Base-by-base conservation (phyloP, 495 filamentous ascomycete species). In the Daldinia caldariorum region DNA sequence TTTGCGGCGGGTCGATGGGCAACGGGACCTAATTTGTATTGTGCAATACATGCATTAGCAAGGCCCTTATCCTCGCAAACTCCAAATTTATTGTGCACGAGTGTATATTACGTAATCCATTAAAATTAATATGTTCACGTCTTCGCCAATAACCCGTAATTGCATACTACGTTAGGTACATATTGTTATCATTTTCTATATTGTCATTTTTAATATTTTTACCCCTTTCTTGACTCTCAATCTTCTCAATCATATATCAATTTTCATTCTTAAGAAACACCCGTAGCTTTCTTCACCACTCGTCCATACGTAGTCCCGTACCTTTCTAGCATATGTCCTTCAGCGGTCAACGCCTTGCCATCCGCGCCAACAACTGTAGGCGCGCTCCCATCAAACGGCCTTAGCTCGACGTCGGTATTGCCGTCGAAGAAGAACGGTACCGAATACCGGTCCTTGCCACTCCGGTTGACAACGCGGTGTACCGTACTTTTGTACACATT, bases 391-490 rank as follows among this genome's bases (percentile, higher is more conserved):
- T 80, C 78, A n/a, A 80, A 67, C 0, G 79, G 80, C 5, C 61
- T 64, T 9, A 83, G 62, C 56, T 65, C 71, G 8, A 66, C 67
- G 45, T 81, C 74, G 16, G 79, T 60, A 60, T 80, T 80, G 4
- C 80, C 80, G 63, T 78, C 71, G 58, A 84, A 82, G 73, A 86
- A 85, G 58, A 86, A 83, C 0, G 85, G 81, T 6, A 84, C 77
- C 3, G 82, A 83, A 64, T 82, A 85, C 16, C 84, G 77, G 41
- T 85, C 79, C 6, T 76, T 69, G 2, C 79, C 79, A 0, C 81
- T 79, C 3, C 80, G 64, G 72, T 86, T 86, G n/a, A 81, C 76
- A 0, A 84, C 85, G 0, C 85, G 81, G 57, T 87, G 84, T 6
- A 83, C 66, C 3, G 82, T 83, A n/a, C 81, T 83, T 50, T 77